Evolutionary conservation across 352 stramenopile species (phyloP).

Genomic region (Globisporangium acanthophoron): DNA sequence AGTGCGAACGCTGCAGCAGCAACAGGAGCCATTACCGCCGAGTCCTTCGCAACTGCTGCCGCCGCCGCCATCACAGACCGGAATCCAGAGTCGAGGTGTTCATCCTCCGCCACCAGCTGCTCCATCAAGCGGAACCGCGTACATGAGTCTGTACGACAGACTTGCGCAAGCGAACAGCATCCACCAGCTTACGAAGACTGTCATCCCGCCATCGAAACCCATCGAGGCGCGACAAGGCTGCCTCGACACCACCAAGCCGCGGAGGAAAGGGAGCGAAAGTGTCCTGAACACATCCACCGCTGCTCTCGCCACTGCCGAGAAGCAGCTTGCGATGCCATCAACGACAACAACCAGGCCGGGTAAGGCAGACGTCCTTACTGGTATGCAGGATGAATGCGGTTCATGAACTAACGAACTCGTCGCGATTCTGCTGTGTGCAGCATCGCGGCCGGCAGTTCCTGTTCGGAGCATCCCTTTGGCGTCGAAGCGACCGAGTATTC

Average conservation of each 20-base stretch:
- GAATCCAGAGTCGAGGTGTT: not conserved
- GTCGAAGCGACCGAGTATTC: not conserved
- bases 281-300: not conserved
- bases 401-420: not conserved
- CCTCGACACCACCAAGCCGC: not conserved
- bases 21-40: slow-evolving; percentile 3
- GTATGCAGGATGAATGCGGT: not conserved
- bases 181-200: slow-evolving; percentile 22
- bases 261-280: slow-evolving; percentile 4
- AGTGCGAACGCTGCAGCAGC: slow-evolving; percentile 21
- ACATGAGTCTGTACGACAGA: slow-evolving; percentile 68
- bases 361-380: not conserved
- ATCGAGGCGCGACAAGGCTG: slow-evolving; percentile 16
- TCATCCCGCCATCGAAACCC: slow-evolving; percentile 27
- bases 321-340: not conserved
- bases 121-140: slow-evolving; percentile 14
- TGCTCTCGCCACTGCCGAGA: not conserved
- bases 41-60: slow-evolving; percentile 3
- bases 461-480: not conserved
- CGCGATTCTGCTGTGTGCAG: not conserved
- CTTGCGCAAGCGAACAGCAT: slow-evolving; percentile 46
- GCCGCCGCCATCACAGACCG: not conserved
- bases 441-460: slow-evolving; percentile 2
- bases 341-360: too few species aligned
- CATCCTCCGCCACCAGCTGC: not conserved